Evolutionary conservation across 129 eudicot species (phyloP).

Genomic region (Ambrosia trifida): DNA sequence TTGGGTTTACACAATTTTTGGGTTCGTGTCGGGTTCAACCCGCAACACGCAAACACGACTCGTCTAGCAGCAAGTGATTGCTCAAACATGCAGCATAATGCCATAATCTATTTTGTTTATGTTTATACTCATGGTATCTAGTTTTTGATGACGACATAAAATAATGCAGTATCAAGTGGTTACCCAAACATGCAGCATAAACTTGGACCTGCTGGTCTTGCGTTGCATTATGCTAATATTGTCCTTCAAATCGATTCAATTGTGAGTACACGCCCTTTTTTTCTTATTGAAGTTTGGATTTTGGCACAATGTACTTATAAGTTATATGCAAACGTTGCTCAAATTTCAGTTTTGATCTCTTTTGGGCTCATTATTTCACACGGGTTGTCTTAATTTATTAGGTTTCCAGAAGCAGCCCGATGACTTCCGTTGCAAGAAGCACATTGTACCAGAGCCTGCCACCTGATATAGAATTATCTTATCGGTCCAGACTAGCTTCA

Average conservation of each 20-base stretch:
- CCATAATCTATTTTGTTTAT: not conserved
- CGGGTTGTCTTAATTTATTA: conserved; percentile 24
- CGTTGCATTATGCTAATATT: conserved; percentile 92
- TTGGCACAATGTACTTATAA: not conserved
- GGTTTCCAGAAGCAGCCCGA: conserved; percentile 68
- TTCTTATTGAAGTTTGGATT: conserved; percentile 8
- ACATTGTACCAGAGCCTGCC: conserved; percentile 79
- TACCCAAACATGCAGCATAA: conserved; percentile 41
- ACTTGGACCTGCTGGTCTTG: conserved; percentile 85
- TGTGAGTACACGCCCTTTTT: conserved; percentile 41
- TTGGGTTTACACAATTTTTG: no score
- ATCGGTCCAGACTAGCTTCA: conserved; percentile 57
- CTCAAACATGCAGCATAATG: no score
- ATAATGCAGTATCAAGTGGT: conserved; percentile 39
- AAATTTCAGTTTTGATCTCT: not conserved
- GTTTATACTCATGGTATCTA: conserved; percentile 26
- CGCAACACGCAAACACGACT: no score
- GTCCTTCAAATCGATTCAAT: conserved; percentile 71
- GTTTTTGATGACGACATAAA: conserved; percentile 35
- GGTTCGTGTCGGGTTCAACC: no score
- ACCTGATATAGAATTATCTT: conserved; percentile 63
- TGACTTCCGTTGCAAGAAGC: conserved; percentile 57
- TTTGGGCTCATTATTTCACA: not conserved
- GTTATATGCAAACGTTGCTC: conserved; percentile 15
- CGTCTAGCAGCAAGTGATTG: no score